These are phyloP conservation scores for Pulicaria dysenterica DNA, from an alignment of 129 eudicot genomes.

Conservation along the genomic window DNA sequence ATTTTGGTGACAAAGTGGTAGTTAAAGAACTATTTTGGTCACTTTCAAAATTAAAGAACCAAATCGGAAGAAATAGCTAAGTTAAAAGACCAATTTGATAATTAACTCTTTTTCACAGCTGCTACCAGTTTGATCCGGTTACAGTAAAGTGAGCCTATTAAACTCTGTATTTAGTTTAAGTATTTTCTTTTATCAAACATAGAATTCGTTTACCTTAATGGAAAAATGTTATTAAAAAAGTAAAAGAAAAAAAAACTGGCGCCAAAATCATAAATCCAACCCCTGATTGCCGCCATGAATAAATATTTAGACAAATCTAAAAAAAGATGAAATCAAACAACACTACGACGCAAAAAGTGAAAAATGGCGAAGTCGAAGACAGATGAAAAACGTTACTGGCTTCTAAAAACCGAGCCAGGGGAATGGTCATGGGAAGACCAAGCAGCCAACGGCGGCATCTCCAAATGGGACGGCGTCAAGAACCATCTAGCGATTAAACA, in stretches of 20 bases:
- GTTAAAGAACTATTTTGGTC: too few species aligned
- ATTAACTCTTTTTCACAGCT: too few species aligned
- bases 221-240: too few species aligned
- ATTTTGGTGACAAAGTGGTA: too few species aligned
- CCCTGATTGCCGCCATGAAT: constrained; percentile 44
- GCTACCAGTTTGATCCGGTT: too few species aligned
- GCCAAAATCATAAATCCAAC: constrained; percentile 19
- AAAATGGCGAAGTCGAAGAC: constrained; percentile 26
- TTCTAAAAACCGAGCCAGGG: constrained; percentile 82
- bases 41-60: too few species aligned
- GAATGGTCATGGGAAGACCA: constrained; percentile 99
- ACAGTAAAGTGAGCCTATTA: too few species aligned
- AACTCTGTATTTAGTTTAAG: too few species aligned
- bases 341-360: background rate
- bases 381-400: constrained; percentile 56
- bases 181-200: too few species aligned
- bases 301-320: background rate
- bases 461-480: constrained; percentile 97
- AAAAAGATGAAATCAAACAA: background rate
- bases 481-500: constrained; percentile 85
- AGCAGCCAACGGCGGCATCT: constrained; percentile 61
- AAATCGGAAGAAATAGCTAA: too few species aligned
- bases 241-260: constrained; percentile 32
- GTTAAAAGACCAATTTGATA: too few species aligned
- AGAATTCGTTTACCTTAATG: too few species aligned